phyloP scores from a whole-genome alignment of 2,329 filamentous ascomycete species.

The Ceratocystiopsis sp. region DNA sequence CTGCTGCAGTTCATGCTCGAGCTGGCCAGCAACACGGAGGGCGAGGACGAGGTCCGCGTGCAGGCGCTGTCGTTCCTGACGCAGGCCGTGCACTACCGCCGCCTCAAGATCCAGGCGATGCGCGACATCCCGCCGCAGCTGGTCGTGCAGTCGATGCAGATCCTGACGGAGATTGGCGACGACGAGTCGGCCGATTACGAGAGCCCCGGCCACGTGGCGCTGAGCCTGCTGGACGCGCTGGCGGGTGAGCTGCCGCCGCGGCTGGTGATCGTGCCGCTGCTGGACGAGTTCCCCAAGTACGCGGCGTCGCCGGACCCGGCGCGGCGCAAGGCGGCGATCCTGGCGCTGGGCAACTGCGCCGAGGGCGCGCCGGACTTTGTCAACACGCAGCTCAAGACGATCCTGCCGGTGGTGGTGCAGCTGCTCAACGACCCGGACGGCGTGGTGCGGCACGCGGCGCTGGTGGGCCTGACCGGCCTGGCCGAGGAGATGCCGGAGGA shows the following conservation, averaged over 20 bases:
- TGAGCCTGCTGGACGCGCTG: slow-evolving; percentile 77
- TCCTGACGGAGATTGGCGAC: slow-evolving; percentile 75
- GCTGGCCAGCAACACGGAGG: slow-evolving; percentile 56
- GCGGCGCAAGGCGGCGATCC: slow-evolving; percentile 75
- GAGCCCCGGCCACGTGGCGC: slow-evolving; percentile 68
- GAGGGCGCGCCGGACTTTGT: slow-evolving; percentile 97
- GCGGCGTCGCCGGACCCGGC: slow-evolving; percentile 58
- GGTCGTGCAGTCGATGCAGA: slow-evolving; percentile 73
- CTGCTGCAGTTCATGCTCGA: slow-evolving; percentile 90
- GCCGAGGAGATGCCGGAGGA: slow-evolving; percentile 90
- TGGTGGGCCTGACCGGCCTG: slow-evolving; percentile 75
- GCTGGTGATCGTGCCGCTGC: slow-evolving; percentile 82
- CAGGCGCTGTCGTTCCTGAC: slow-evolving; percentile 90
- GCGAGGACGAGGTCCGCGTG: slow-evolving; percentile 70
- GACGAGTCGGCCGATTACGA: slow-evolving; percentile 69
- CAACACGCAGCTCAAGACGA: slow-evolving; percentile 71
- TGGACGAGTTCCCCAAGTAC: slow-evolving; percentile 72
- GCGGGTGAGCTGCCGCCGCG: slow-evolving; percentile 77
- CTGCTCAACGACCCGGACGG: slow-evolving; percentile 72
- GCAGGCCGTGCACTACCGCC: slow-evolving; percentile 79
- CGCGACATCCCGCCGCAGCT: slow-evolving; percentile 69
- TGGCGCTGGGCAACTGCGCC: slow-evolving; percentile 83
- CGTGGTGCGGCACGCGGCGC: slow-evolving; percentile 69
- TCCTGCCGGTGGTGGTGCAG: slow-evolving; percentile 70
- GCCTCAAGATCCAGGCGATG: slow-evolving; percentile 87